Evolutionary conservation across 305 asterid species (phyloP), one percentile per base, ranked within the genome.

Genomic region (Fraxinus platypoda): DNA sequence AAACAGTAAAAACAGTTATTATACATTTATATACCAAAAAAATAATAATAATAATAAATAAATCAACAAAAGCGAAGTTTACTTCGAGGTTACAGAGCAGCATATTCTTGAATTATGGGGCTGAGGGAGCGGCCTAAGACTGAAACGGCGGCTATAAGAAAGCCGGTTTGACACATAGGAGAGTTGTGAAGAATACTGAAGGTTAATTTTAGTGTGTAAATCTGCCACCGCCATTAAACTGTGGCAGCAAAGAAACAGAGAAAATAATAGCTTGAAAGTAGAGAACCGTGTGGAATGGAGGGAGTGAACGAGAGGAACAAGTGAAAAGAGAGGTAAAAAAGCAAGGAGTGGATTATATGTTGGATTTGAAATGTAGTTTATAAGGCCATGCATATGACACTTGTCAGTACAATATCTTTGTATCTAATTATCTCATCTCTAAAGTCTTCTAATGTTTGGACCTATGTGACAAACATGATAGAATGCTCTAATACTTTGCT

Each of bases 11-110:
- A 52, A 52, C 64, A 52, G 9, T 17, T 52, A 17, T 6, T 17
- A 52, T 17, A 74, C 57, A 35, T 21, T 43, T 25, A 7, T 15
- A 34, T 8, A 17, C 1, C 33, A 1, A 1, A 41, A 1, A 41
- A 25, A 9, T 13, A 13, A 23, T 28, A 74, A 80, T 13, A 34
- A 2, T 0, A 12, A 12, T 12, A 2, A 13, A 13, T 15, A 30
- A 59, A 76, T 41, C 15, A 13, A 81, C 8, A 34, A 41, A 41
- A 41, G 49, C 15, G 76, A 5, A 19, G 34, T 91, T 75, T 81
- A 93, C 98, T 91, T 91, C 23, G 98, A 89, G 77, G 95, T 87
- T 2, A 93, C 97, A 84, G 99, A 96, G 88, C 98, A 96, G 35
- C 82, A 78, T 77, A 91, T 92, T 75, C 82, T 85, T n/a, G 91